Conservation (phyloP, 176 grass and related monocot species). For the Chloris gayana region DNA sequence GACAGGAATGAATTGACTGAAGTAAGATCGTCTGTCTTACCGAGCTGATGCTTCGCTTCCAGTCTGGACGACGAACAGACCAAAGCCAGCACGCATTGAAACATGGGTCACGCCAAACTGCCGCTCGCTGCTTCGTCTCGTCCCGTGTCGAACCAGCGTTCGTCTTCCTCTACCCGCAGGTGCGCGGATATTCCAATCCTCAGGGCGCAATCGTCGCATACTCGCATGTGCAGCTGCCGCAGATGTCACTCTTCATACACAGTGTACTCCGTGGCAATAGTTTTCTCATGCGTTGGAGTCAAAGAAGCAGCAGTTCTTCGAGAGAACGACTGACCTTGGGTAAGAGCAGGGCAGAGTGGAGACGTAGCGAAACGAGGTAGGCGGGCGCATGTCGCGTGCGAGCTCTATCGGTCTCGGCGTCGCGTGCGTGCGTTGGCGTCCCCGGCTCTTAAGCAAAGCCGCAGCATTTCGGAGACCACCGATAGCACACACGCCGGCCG, state of each 20-base stretch:
- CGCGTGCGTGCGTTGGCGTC: neutral
- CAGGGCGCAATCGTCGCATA: neutral
- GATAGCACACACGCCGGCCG: too few relatives aligned
- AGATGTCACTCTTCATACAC: too few relatives aligned
- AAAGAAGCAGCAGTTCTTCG: neutral
- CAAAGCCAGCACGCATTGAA: neutral
- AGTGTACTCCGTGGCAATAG: neutral
- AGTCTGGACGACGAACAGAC: neutral
- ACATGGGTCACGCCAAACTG: neutral
- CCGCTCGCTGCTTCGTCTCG: neutral
- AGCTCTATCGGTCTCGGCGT: too few relatives aligned
- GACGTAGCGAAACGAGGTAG: neutral
- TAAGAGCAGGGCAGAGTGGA: neutral
- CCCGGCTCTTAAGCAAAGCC: neutral
- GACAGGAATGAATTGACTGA: too few relatives aligned
- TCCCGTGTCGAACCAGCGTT: neutral
- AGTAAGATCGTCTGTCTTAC: neutral
- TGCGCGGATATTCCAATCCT: neutral
- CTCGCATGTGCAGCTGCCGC: neutral
- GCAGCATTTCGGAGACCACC: neutral
- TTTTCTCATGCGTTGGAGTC: neutral
- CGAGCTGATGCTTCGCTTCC: neutral
- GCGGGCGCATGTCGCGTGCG: neutral
- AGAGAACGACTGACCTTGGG: neutral
- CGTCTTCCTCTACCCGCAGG: neutral